phyloP scores from a whole-genome alignment of 176 grass and related monocot genomes.

The Musa troglodytarum region DNA sequence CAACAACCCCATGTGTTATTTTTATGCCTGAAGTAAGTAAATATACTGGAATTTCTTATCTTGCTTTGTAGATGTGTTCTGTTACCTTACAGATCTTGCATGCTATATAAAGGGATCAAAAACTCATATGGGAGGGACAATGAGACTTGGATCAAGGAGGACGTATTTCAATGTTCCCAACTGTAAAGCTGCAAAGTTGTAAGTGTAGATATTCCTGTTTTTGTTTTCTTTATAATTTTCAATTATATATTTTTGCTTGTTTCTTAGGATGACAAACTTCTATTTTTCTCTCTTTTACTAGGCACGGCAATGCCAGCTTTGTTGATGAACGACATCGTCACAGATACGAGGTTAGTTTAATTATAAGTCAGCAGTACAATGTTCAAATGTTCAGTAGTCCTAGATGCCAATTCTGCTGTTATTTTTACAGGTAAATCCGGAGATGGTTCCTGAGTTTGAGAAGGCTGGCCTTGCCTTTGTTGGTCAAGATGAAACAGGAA shows the following conservation, averaged over 20 bases:
- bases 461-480: slow-evolving; percentile 38
- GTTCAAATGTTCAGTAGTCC: neutral
- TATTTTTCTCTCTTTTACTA: slow-evolving; percentile 21
- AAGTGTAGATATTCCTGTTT: slow-evolving; percentile 11
- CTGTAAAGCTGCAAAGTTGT: slow-evolving; percentile 43
- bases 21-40: slow-evolving; percentile 91
- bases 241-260: no score
- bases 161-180: slow-evolving; percentile 31
- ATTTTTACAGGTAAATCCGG: slow-evolving; percentile 46
- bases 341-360: slow-evolving; percentile 41
- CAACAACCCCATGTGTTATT: slow-evolving; percentile 66
- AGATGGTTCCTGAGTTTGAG: slow-evolving; percentile 37
- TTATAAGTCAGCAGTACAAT: neutral
- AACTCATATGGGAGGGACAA: slow-evolving; percentile 37
- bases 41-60: neutral
- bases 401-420: neutral
- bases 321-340: slow-evolving; percentile 50
- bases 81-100: neutral
- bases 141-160: slow-evolving; percentile 41
- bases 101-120: slow-evolving; percentile 20
- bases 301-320: slow-evolving; percentile 28
- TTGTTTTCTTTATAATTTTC: neutral
- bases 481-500: slow-evolving; percentile 41
- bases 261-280: no score
- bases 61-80: neutral